Conservation (phyloP, 768 basidiomycete genomes). For the Clitopilus hobsonii region DNA sequence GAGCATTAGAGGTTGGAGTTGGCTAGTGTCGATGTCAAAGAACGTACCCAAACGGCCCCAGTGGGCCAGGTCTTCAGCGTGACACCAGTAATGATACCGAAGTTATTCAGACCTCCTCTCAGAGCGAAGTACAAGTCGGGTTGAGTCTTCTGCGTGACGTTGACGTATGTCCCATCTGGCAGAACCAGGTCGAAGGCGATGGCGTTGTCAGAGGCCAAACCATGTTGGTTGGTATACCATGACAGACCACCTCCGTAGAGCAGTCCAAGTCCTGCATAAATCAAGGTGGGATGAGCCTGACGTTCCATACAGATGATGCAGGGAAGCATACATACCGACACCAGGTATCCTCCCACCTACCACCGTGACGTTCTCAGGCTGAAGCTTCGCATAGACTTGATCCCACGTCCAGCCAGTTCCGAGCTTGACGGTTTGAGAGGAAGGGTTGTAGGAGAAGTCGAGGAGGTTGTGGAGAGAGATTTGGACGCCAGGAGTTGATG, state of each 20-base stretch:
- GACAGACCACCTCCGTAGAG: background rate
- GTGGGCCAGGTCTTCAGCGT: background rate
- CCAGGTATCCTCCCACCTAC: constrained; percentile 57
- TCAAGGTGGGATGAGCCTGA: background rate
- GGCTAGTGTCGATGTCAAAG: too few species aligned
- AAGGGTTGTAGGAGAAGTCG: constrained; percentile 25
- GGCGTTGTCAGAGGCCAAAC: background rate
- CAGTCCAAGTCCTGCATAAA: background rate
- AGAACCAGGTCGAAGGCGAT: background rate
- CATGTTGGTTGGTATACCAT: background rate
- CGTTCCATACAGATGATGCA: background rate
- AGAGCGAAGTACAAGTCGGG: background rate
- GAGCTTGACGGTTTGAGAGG: constrained; percentile 27
- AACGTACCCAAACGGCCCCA: background rate
- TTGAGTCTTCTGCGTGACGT: background rate
- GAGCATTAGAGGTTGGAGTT: too few species aligned
- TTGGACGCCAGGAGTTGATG: constrained; percentile 56
- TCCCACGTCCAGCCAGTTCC: constrained; percentile 58
- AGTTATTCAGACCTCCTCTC: background rate
- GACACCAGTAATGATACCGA: background rate
- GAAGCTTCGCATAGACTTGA: constrained; percentile 50
- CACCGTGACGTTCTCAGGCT: constrained; percentile 39
- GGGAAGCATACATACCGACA: constrained; percentile 17
- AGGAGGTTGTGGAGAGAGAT: constrained; percentile 44
- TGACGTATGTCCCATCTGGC: background rate